phyloP scores from a whole-genome alignment of 768 basidiomycete species.

The Kwoniella sp. region DNA sequence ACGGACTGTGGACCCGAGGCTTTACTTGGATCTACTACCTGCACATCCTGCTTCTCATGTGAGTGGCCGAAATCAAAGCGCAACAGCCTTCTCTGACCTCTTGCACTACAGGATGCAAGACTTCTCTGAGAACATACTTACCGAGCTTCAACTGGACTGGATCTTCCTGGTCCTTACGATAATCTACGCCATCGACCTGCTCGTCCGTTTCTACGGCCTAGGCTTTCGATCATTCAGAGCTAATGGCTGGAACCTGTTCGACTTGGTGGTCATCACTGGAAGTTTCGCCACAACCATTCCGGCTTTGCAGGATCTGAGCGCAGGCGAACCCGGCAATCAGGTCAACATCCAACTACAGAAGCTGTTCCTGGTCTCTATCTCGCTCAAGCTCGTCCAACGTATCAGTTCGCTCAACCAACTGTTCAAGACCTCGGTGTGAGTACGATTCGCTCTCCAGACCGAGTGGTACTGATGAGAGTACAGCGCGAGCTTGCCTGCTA shows the following conservation, averaged over 20 bases:
- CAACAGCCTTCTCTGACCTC: background rate
- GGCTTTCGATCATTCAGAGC: conserved; percentile 78
- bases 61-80: conserved; percentile 3
- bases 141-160: conserved; percentile 56
- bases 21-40: conserved; percentile 75
- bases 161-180: conserved; percentile 71
- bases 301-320: conserved; percentile 54
- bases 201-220: conserved; percentile 73
- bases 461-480: conserved; percentile 5
- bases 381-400: conserved; percentile 88
- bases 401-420: conserved; percentile 84
- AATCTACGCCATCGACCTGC: conserved; percentile 71
- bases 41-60: conserved; percentile 79
- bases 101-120: conserved; percentile 67
- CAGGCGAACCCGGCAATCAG: conserved; percentile 17
- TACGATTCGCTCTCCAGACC: conserved; percentile 14
- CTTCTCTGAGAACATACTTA: conserved; percentile 56
- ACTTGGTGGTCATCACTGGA: conserved; percentile 71
- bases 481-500: conserved; percentile 80
- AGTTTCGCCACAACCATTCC: conserved; percentile 77
- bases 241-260: conserved; percentile 93
- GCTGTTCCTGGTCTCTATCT: conserved; percentile 85
- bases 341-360: conserved; percentile 44
- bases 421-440: conserved; percentile 92
- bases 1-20: conserved; percentile 82